Percentiles rank a stretch among this genome's conserved stretches.
These are phyloP conservation scores for Gynochthodes officinalis DNA, from an alignment of 257 asterid genomes.

Conservation along the genomic window DNA sequence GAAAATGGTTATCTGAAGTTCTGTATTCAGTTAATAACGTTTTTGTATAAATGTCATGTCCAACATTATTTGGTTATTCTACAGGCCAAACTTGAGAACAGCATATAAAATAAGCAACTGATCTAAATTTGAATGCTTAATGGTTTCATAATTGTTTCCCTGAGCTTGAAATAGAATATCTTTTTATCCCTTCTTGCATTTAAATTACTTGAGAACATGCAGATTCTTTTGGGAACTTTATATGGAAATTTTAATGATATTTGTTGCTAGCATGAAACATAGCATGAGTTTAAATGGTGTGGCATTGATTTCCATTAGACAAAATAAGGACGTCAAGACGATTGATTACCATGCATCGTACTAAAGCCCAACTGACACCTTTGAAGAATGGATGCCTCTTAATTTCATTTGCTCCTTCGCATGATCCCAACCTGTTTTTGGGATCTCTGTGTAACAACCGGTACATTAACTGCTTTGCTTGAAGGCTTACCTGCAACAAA, in stretches of 20 bases:
- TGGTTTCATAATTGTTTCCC: neutral
- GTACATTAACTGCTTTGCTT: constrained; percentile 79
- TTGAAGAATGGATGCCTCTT: constrained; percentile 86
- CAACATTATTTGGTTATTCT: no score
- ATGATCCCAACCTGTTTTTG: constrained; percentile 83
- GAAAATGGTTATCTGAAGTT: no score
- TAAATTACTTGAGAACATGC: neutral
- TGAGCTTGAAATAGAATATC: neutral
- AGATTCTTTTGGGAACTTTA: neutral
- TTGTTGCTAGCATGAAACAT: neutral
- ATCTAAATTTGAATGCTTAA: neutral
- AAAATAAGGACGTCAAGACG: no score
- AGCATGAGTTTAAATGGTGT: neutral
- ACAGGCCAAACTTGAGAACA: no score
- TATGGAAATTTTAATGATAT: neutral
- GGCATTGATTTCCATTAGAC: neutral
- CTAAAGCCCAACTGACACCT: constrained; percentile 90
- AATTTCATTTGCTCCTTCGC: constrained; percentile 88
- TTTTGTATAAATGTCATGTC: no score
- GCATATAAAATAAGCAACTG: no score
- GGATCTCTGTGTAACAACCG: constrained; percentile 92
- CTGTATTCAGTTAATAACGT: no score
- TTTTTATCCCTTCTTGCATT: neutral
- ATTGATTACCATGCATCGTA: constrained; percentile 84
- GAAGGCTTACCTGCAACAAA: constrained; percentile 70